phyloP scores from a whole-genome alignment of 108 stramenopile species.

The Mayamaea pseudoterrestris region DNA sequence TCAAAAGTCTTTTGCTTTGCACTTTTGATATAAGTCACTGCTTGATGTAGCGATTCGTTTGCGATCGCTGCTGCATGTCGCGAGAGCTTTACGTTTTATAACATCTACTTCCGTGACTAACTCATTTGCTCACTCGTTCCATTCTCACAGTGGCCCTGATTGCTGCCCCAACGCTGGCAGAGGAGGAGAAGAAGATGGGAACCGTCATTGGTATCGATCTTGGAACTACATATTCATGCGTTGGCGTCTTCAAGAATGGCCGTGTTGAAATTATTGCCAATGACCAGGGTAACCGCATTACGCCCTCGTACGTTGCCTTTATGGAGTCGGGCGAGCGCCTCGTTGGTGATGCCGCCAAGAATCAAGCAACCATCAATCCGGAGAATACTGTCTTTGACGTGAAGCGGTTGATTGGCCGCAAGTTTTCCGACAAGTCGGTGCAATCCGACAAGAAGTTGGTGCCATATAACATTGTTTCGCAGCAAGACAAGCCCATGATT shows the following conservation, averaged over 20 bases:
- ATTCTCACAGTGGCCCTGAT: slow-evolving; percentile 2
- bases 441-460: slow-evolving; percentile 94
- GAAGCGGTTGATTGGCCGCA: slow-evolving; percentile 92
- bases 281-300: slow-evolving; percentile 99
- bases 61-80: too few relatives aligned
- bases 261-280: slow-evolving; percentile 99
- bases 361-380: slow-evolving; percentile 91
- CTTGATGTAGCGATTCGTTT: too few relatives aligned
- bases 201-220: slow-evolving; percentile 77
- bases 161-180: neutral
- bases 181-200: neutral
- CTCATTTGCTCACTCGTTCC: too few relatives aligned
- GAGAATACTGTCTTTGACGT: slow-evolving; percentile 94
- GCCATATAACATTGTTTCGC: slow-evolving; percentile 85
- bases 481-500: slow-evolving; percentile 82
- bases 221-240: slow-evolving; percentile 96
- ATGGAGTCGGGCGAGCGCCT: slow-evolving; percentile 92
- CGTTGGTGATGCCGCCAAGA: slow-evolving; percentile 91
- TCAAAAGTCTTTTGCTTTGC: too few relatives aligned
- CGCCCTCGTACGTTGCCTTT: slow-evolving; percentile 98
- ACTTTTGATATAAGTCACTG: too few relatives aligned
- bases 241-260: slow-evolving; percentile 98
- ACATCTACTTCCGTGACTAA: too few relatives aligned
- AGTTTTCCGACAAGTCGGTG: slow-evolving; percentile 78
- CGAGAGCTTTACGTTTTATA: too few relatives aligned